phyloP scores from a whole-genome alignment of 306 rosid species.

The Phaseolus lunatus region DNA sequence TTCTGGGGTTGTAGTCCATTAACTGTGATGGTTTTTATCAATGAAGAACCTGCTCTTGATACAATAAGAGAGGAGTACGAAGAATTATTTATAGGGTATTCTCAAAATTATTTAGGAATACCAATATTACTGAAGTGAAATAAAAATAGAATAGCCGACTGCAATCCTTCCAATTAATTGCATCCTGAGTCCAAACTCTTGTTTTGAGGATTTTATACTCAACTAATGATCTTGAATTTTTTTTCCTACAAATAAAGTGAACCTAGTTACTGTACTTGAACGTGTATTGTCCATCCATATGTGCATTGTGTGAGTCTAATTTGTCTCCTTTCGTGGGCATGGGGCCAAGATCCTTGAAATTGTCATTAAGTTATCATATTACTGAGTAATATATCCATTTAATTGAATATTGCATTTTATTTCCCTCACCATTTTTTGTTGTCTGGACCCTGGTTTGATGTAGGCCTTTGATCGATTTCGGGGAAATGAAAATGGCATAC shows the following conservation, averaged over 20 bases:
- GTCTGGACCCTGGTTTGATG: conserved; percentile 35
- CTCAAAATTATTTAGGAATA: too few species aligned
- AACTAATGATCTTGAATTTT: neutral
- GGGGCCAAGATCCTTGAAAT: conserved; percentile 5
- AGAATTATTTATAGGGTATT: too few species aligned
- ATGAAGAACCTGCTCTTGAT: too few species aligned
- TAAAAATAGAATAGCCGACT: too few species aligned
- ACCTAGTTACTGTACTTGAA: neutral
- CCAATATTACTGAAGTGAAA: too few species aligned
- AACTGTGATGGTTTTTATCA: too few species aligned
- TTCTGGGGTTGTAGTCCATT: too few species aligned
- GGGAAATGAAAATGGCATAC: conserved; percentile 74
- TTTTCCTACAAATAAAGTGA: neutral
- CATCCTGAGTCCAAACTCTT: neutral
- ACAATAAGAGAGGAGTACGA: too few species aligned
- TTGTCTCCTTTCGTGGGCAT: conserved; percentile 21
- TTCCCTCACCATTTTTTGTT: conserved; percentile 2
- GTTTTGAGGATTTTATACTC: neutral
- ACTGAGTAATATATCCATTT: neutral
- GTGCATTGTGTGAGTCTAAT: conserved; percentile 9
- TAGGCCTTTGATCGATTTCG: conserved; percentile 93
- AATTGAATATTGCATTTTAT: conserved; percentile 15
- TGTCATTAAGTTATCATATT: conserved; percentile 32
- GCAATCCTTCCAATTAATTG: too few species aligned
- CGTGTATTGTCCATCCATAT: neutral